phyloP scores from a whole-genome alignment of 768 basidiomycete genomes.

The Pulveroboletus frians region DNA sequence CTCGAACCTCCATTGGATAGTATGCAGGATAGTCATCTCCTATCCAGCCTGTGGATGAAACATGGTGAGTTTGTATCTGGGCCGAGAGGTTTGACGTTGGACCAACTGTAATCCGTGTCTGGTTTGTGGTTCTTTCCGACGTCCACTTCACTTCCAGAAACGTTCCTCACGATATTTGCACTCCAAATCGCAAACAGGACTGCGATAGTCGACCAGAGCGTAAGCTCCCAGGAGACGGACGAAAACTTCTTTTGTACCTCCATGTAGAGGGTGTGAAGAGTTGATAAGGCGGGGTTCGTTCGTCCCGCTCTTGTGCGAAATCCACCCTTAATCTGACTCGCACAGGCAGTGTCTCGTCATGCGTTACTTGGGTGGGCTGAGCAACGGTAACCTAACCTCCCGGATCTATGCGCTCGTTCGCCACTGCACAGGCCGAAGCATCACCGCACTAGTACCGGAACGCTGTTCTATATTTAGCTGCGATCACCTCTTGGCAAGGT shows the following conservation, averaged over 20 bases:
- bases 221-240: slow-evolving; percentile 14
- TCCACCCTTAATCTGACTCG: slow-evolving; percentile 3
- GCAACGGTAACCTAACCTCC: background rate
- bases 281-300: background rate
- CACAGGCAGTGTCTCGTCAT: background rate
- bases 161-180: slow-evolving; percentile 3
- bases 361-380: background rate
- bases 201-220: slow-evolving; percentile 18
- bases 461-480: background rate
- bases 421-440: background rate
- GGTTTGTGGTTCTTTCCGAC: background rate
- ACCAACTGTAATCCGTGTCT: slow-evolving; percentile 18
- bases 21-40: slow-evolving; percentile 26
- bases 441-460: slow-evolving; percentile 10
- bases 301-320: background rate
- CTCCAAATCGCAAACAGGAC: slow-evolving; percentile 22
- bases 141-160: background rate
- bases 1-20: slow-evolving; percentile 21
- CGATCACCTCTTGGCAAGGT: background rate
- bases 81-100: background rate
- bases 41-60: slow-evolving; percentile 15
- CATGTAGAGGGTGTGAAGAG: slow-evolving; percentile 7
- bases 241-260: slow-evolving; percentile 3
- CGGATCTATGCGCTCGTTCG: background rate
- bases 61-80: background rate